These are phyloP conservation scores for Moringa oleifera DNA, from an alignment of 345 rosid species.

Conservation along the genomic window DNA sequence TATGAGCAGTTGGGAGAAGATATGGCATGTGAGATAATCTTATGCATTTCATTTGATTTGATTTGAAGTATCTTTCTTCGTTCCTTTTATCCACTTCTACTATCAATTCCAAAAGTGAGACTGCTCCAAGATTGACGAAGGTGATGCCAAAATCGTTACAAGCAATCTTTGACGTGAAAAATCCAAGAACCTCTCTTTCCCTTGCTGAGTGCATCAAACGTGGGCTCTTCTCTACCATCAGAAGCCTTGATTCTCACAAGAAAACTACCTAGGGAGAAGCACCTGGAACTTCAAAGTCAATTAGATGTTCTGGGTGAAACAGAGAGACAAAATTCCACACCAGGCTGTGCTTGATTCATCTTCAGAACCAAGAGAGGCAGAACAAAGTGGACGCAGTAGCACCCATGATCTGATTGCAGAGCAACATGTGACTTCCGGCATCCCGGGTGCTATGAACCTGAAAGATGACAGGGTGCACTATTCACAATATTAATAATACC, in stretches of 20 bases:
- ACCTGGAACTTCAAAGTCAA: slow-evolving; percentile 25
- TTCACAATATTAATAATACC: neutral
- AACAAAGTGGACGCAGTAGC: slow-evolving; percentile 14
- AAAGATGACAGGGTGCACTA: slow-evolving; percentile 31
- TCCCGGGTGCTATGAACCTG: slow-evolving; percentile 17
- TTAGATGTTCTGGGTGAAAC: slow-evolving; percentile 23
- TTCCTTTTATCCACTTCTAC: slow-evolving; percentile 10
- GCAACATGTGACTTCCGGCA: slow-evolving; percentile 11
- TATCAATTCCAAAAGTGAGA: slow-evolving; percentile 31
- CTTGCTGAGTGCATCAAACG: slow-evolving; percentile 35
- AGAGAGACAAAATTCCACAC: slow-evolving; percentile 23
- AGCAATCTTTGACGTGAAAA: slow-evolving; percentile 75
- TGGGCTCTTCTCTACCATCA: slow-evolving; percentile 27
- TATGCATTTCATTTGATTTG: neutral
- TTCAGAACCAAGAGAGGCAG: slow-evolving; percentile 20
- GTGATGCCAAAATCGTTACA: slow-evolving; percentile 42
- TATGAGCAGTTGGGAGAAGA: slow-evolving; percentile 74
- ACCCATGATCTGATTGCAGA: slow-evolving; percentile 15
- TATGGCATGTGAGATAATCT: slow-evolving; percentile 19
- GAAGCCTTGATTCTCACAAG: slow-evolving; percentile 39
- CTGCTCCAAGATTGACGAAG: slow-evolving; percentile 33
- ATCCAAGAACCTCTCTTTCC: slow-evolving; percentile 66
- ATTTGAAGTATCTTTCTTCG: neutral
- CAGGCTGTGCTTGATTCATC: slow-evolving; percentile 18
- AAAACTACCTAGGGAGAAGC: slow-evolving; percentile 34